Evolutionary conservation across 192 early-diverging fungal species (phyloP).

Genomic region (Pecoramyces ruminantium): DNA sequence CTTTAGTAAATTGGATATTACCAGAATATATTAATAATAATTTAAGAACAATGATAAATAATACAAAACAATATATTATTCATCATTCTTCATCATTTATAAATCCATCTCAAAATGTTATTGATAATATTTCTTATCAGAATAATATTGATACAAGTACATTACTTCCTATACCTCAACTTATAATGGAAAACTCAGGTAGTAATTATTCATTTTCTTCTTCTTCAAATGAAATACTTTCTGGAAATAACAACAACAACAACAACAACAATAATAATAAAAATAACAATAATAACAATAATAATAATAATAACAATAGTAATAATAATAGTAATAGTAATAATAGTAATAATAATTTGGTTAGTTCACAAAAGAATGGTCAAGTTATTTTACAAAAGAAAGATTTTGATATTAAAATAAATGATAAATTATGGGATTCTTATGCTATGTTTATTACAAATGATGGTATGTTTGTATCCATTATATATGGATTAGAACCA

Average conservation of each 20-base stretch:
- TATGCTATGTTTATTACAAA: neutral
- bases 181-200: neutral
- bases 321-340: neutral
- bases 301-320: neutral
- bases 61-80: neutral
- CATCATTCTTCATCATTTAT: neutral
- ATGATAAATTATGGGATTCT: neutral
- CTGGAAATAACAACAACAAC: neutral
- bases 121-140: neutral
- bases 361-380: neutral
- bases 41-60: neutral
- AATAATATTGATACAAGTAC: neutral
- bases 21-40: neutral
- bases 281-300: neutral
- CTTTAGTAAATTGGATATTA: neutral
- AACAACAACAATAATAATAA: neutral
- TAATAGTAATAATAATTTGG: neutral
- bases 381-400: neutral
- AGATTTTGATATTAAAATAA: neutral
- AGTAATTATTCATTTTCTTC: neutral
- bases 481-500: neutral
- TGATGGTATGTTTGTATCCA: neutral
- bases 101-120: neutral
- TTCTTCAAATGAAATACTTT: neutral
- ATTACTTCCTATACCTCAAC: neutral